Percentiles rank a stretch among this genome's conserved stretches.
Conservation (phyloP, 352 stramenopile species). For the Phytophthora constricta region DNA sequence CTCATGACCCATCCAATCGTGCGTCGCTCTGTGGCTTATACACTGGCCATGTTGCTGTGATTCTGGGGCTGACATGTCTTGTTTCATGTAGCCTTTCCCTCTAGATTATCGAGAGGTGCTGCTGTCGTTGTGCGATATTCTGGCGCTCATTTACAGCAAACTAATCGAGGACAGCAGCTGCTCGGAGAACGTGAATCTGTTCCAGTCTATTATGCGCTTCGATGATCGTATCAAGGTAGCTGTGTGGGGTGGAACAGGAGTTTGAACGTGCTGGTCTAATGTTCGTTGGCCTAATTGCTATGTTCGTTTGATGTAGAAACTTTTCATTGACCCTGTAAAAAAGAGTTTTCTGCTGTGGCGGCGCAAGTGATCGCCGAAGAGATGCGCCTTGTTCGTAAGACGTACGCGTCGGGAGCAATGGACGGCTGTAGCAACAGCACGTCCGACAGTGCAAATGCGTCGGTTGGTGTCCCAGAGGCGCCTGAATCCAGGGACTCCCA, state of each 20-base stretch:
- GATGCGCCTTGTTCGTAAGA: conserved; percentile 59
- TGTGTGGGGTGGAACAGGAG: no score
- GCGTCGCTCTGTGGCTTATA: conserved; percentile 4
- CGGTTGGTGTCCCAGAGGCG: background rate
- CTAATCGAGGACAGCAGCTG: conserved; percentile 79
- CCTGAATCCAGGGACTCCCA: background rate
- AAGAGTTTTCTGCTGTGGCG: conserved; percentile 76
- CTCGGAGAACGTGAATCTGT: conserved; percentile 75
- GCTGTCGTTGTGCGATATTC: conserved; percentile 83
- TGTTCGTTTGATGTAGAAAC: conserved; percentile 56
- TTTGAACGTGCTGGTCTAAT: no score
- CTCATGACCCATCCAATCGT: conserved; percentile 81
- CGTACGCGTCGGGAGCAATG: conserved; percentile 40
- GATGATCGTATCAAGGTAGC: conserved; percentile 83
- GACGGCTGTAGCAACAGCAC: conserved; percentile 11
- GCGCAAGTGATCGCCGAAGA: conserved; percentile 65
- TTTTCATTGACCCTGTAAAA: conserved; percentile 86
- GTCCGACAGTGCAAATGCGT: background rate
- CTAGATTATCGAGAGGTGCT: conserved; percentile 85
- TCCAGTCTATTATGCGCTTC: conserved; percentile 80
- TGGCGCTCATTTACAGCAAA: conserved; percentile 86
- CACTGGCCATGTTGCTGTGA: background rate
- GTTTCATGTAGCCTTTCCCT: conserved; percentile 62
- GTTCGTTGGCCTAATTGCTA: background rate
- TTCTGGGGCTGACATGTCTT: conserved; percentile 5